Base-by-base conservation (phyloP, 495 filamentous ascomycete species). In the Parachaetomium inaequale region DNA sequence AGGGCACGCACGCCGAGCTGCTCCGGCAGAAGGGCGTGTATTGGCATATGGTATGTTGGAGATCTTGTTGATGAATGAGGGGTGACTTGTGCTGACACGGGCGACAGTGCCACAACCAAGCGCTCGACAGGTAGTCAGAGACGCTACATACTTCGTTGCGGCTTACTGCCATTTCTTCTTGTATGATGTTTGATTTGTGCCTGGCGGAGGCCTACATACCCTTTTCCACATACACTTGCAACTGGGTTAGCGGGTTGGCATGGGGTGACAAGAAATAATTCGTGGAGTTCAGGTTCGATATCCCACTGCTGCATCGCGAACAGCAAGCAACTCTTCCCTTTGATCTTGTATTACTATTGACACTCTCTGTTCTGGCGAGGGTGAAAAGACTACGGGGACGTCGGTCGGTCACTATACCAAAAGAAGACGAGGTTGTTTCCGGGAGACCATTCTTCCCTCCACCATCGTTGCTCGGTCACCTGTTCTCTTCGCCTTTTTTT, bases 1-100 rank as follows among this genome's bases (percentile, higher is more conserved):
- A 70, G 49, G 83, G 83, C n/a, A 80, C 70, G 17, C 83, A 86
- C 67, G 59, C 64, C 8, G 76, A 79, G 58, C 62, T 86, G 67
- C 65, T 82, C 56, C 73, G 63, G 66, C 59, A 72, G 63, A 74
- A 70, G 55, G 81, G 81, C 6, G 73, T 79, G 23, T 85, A 85
- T 45, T 76, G 70, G 68, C 66, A 74, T 40, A 75, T 76, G 73
- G 74, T 75, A 47, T 62, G 74, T 69, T 38, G 2, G 6, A 0
- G 19, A 25, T 49, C 45, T 4, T 26, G 21, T 38, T 7, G 0
- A 26, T 42, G 14, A 8, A 31, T 55, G 14, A 52, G 31, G 3
- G 6, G 7, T 8, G 31, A 43, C 7, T 38, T 3, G 51, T 66
- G 50, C 34, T 64, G 11, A 51, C 46, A 17, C 17, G 10, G n/a